Base-by-base conservation (phyloP, 345 rosid genomes). In the Citrus hindsii region DNA sequence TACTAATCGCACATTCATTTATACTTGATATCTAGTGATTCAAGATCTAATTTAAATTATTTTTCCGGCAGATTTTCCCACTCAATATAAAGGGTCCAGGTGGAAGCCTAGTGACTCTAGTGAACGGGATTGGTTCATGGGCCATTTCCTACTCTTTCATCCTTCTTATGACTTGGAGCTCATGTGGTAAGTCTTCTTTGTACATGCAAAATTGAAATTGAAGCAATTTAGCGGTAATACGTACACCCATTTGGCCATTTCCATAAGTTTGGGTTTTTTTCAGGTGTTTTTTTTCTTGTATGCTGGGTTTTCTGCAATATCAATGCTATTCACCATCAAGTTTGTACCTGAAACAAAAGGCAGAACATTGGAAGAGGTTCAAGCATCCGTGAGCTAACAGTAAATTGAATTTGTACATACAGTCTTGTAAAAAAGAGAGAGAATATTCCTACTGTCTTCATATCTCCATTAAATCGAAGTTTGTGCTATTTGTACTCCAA, bases 301-400 rank as follows among this genome's bases (percentile, higher is more conserved):
- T 77, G 89, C 80, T 64, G 79, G 73, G 14, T 59, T 84, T 22
- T 84, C 86, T 81, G 79, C 61, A 62, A 6, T 78, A n/a, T 76
- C 83, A 53, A 79, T 88, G 33, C 33, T 81, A 74, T 88, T 85
- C 83, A 81, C 85, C 55, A 56, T 76, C 30, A 79, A 84, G 71
- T 76, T 85, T n/a, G n/a, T n/a, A 32, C 91, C 87, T 6, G 91
- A 86, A 83, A 86, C 88, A 13, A 86, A 85, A 82, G 88, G 91
- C 65, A 79, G 81, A 61, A 82, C 89, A 9, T 66, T 88, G 76
- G 91, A 88, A 82, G 89, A 88, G 79, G 80, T 88, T 78, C 88
- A 88, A 79, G 83, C 83, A 28, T 80, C 81, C 79, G 35, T 82
- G 67, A 76, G 62, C 61, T 53, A 13, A 46, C 16, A 69, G 58